Base-by-base conservation (phyloP, 1,139 yeast species). In the Diutina neorugosa region DNA sequence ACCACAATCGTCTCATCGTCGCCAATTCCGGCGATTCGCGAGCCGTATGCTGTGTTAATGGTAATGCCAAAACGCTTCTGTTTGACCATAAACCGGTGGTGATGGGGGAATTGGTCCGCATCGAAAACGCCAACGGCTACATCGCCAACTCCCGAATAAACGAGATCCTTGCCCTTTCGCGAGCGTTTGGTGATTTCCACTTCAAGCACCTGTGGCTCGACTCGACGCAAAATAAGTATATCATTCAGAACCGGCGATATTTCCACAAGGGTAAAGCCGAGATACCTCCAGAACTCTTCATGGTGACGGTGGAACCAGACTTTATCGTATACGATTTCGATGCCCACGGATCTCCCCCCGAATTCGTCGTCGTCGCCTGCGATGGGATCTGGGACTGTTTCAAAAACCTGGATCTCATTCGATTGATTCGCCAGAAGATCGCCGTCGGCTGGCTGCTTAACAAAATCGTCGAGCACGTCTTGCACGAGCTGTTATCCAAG, bases 361-460 rank as follows among this genome's bases (percentile, higher is more conserved):
- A 84, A 60, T 85, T 84, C 60, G 60, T 84, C 20, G 77, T 84
- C 1, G 61, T 84, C 52, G 91, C 90, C 0, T 84, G 93, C 61
- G 93, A 85, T 66, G 93, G 93, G 21, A 80, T 85, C 40, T 85
- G 90, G 91, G 93, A 85, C 63, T 83, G 89, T 58, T 84, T 80
- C 65, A 79, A 78, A 54, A 82, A 83, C 58, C 73, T 71, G 52
- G 78, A 81, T 53, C 62, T 86, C 52, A 67, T 82, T 1, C 67
- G 71, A 25, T 64, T 78, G 40, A 78, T 86, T 52, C 72, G 88
- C 60, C 78, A 80, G 58, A 78, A 81, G 60, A 65, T 85, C 52
- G 70, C 77, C 1, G 61, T 78, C 44, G 89, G 85, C 1, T 74
- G 82, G 70, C 76, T 72, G 57, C 66, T 85, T 40, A 79, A 80